Conservation (phyloP, 768 basidiomycete species). For the Exidia glandulosa region DNA sequence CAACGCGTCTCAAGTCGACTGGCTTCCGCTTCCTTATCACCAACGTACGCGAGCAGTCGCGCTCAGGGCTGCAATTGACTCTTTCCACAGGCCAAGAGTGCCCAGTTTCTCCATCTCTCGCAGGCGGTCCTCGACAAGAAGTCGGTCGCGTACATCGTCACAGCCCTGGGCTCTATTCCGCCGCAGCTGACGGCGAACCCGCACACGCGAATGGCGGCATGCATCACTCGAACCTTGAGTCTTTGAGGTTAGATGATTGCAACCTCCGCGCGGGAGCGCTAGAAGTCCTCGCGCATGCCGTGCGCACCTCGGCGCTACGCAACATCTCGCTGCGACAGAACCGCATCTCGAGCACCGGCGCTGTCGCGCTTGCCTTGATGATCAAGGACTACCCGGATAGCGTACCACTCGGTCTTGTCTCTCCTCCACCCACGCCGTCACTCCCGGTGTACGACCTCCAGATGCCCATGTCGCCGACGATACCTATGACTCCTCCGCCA, state of each 20-base stretch:
- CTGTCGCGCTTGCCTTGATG: slow-evolving; percentile 89
- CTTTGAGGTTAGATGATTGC: slow-evolving; percentile 85
- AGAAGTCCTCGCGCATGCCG: slow-evolving; percentile 71
- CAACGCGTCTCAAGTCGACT: slow-evolving; percentile 63
- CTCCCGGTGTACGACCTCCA: slow-evolving; percentile 23
- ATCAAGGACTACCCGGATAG: slow-evolving; percentile 91
- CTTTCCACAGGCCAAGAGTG: slow-evolving; percentile 45
- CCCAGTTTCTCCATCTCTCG: slow-evolving; percentile 86
- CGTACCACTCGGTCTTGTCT: slow-evolving; percentile 22
- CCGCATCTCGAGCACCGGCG: slow-evolving; percentile 71
- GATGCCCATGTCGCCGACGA: slow-evolving; percentile 21
- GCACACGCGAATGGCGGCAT: slow-evolving; percentile 6
- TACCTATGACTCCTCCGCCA: slow-evolving; percentile 12
- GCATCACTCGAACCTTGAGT: slow-evolving; percentile 40
- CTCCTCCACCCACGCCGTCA: slow-evolving; percentile 15
- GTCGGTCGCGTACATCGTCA: slow-evolving; percentile 70
- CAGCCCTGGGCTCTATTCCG: slow-evolving; percentile 38
- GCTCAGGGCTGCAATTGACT: background rate
- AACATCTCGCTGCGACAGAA: slow-evolving; percentile 90
- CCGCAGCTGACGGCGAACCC: slow-evolving; percentile 8
- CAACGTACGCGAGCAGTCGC: slow-evolving; percentile 35
- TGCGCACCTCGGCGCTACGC: slow-evolving; percentile 71
- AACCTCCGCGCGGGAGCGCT: slow-evolving; percentile 58
- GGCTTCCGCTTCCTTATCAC: slow-evolving; percentile 67
- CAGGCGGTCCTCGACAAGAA: slow-evolving; percentile 79